Conservation (phyloP, 352 stramenopile genomes). For the Bremia lactucae region DNA sequence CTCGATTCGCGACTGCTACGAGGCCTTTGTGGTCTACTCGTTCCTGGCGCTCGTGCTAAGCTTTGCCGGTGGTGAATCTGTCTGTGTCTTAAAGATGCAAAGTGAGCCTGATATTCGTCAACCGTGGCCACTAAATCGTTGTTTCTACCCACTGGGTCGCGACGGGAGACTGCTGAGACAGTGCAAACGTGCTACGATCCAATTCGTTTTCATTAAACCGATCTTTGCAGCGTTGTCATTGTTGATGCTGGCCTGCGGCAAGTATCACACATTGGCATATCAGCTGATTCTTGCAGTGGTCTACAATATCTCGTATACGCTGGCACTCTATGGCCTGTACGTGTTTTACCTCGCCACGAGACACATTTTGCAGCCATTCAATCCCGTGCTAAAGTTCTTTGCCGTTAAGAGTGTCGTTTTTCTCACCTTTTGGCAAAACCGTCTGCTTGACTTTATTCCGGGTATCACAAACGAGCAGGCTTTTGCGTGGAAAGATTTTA, state of each 20-base stretch:
- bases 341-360: slow-evolving; percentile 87
- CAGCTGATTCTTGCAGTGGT: slow-evolving; percentile 77
- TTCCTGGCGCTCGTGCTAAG: slow-evolving; percentile 87
- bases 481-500: slow-evolving; percentile 86
- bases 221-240: slow-evolving; percentile 81
- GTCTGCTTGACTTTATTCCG: slow-evolving; percentile 78
- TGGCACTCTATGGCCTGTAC: slow-evolving; percentile 84
- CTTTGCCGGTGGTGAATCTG: slow-evolving; percentile 80
- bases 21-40: slow-evolving; percentile 89
- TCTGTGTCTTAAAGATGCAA: slow-evolving; percentile 85
- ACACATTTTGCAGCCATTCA: slow-evolving; percentile 74
- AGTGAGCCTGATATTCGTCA: slow-evolving; percentile 70
- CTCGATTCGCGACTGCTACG: slow-evolving; percentile 85
- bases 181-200: slow-evolving; percentile 86
- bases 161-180: slow-evolving; percentile 74
- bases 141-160: slow-evolving; percentile 58
- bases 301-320: slow-evolving; percentile 87
- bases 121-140: slow-evolving; percentile 70
- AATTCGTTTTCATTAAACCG: slow-evolving; percentile 89
- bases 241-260: slow-evolving; percentile 60
- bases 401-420: slow-evolving; percentile 90
- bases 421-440: slow-evolving; percentile 87
- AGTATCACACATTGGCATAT: slow-evolving; percentile 73
- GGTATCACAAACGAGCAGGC: slow-evolving; percentile 78
- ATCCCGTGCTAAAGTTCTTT: slow-evolving; percentile 88